Evolutionary conservation across 768 basidiomycete genomes (phyloP).

Genomic region (Suillus bovinus): DNA sequence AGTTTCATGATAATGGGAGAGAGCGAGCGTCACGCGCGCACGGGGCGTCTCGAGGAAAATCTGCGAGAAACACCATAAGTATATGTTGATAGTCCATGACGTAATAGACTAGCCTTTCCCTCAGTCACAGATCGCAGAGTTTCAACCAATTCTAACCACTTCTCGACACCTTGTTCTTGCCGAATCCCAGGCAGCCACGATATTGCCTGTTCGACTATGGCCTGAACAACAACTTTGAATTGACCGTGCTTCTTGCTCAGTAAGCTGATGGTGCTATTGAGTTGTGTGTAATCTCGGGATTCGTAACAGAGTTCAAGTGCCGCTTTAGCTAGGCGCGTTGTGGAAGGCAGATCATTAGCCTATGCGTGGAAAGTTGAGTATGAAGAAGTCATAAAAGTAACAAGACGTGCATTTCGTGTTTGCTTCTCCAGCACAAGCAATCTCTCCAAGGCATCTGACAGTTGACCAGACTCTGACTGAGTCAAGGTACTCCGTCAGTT

Average conservation of each 20-base stretch:
- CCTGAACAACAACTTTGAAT: slow-evolving; percentile 84
- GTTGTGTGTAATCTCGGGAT: slow-evolving; percentile 63
- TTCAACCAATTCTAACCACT: slow-evolving; percentile 87
- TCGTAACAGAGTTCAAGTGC: slow-evolving; percentile 72
- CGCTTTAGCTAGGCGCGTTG: slow-evolving; percentile 78
- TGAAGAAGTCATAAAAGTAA: not conserved
- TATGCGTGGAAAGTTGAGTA: slow-evolving; percentile 31
- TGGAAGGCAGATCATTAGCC: slow-evolving; percentile 94
- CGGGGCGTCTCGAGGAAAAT: slow-evolving; percentile 97
- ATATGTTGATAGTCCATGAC: slow-evolving; percentile 5
- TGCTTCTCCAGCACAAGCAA: slow-evolving; percentile 91
- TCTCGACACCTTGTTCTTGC: slow-evolving; percentile 61
- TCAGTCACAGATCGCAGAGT: slow-evolving; percentile 91
- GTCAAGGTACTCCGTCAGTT: slow-evolving; percentile 16
- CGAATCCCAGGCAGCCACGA: slow-evolving; percentile 80
- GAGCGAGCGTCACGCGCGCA: slow-evolving; percentile 87
- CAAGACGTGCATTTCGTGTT: slow-evolving; percentile 80
- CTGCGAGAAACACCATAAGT: slow-evolving; percentile 41
- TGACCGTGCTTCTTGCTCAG: slow-evolving; percentile 98
- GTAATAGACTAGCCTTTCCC: slow-evolving; percentile 75
- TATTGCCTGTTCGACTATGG: slow-evolving; percentile 88
- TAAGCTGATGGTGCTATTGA: slow-evolving; percentile 67
- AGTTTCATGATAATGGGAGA: slow-evolving; percentile 83
- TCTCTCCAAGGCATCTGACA: slow-evolving; percentile 88
- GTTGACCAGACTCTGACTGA: slow-evolving; percentile 82